A percentile compares a stretch with the other conserved stretches of the same genome.
Evolutionary conservation across 2,329 filamentous ascomycete species (phyloP).

Genomic region (Dichotomopilus funicola): DNA sequence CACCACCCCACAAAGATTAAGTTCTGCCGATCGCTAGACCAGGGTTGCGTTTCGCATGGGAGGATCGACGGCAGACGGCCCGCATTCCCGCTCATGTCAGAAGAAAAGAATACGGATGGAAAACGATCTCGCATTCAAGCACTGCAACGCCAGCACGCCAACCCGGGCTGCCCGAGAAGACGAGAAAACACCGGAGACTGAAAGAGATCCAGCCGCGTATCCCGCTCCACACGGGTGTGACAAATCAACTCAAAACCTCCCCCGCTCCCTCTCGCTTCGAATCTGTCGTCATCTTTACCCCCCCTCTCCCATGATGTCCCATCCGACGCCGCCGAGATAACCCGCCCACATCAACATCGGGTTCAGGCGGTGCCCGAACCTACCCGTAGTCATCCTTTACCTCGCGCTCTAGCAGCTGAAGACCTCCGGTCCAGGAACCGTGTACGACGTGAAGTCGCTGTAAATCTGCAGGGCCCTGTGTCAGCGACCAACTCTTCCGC

Average conservation of each 20-base stretch:
- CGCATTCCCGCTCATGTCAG: neutral
- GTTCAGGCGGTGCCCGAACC: neutral
- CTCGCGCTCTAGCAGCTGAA: slow-evolving; percentile 16
- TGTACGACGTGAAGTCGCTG: slow-evolving; percentile 30
- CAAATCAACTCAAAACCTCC: too few species aligned
- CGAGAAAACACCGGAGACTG: too few species aligned
- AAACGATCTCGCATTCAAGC: too few species aligned
- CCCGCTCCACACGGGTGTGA: too few species aligned
- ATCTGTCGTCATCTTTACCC: too few species aligned
- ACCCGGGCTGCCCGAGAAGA: too few species aligned
- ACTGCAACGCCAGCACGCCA: too few species aligned
- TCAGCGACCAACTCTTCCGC: neutral
- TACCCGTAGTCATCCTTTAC: neutral
- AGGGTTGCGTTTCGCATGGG: slow-evolving; percentile 1
- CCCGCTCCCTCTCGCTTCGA: too few species aligned
- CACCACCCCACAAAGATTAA: neutral
- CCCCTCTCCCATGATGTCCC: too few species aligned
- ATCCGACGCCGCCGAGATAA: too few species aligned
- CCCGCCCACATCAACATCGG: neutral
- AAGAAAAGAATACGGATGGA: neutral
- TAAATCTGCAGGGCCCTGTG: slow-evolving; percentile 21
- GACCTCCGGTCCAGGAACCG: slow-evolving; percentile 28
- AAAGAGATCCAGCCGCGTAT: too few species aligned
- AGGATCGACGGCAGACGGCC: neutral
- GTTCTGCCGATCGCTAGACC: neutral